Conservation (phyloP, 768 basidiomycete genomes). For the Leucocoprinus sp. region DNA sequence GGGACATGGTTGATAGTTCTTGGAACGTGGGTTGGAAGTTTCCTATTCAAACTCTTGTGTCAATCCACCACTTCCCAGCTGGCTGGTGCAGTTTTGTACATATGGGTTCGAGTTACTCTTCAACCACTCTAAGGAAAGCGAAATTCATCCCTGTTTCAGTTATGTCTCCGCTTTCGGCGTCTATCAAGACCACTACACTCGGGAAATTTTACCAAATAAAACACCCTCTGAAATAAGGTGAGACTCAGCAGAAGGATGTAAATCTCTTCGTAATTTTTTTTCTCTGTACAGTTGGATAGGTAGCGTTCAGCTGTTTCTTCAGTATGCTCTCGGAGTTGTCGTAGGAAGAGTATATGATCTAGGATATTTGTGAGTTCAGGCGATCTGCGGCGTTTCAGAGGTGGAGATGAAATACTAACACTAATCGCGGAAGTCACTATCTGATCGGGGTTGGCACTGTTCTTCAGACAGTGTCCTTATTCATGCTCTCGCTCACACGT, state of each 20-base stretch:
- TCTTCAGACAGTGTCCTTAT: slow-evolving; percentile 32
- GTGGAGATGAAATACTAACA: slow-evolving; percentile 7
- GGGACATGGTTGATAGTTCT: slow-evolving; percentile 36
- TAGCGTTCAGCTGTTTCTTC: slow-evolving; percentile 38
- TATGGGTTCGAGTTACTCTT: slow-evolving; percentile 26
- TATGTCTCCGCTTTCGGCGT: slow-evolving; percentile 38
- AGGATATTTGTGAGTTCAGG: slow-evolving; percentile 35
- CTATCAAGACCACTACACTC: slow-evolving; percentile 41
- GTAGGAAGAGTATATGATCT: slow-evolving; percentile 37
- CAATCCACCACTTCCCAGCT: slow-evolving; percentile 18
- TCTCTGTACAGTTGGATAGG: slow-evolving; percentile 37
- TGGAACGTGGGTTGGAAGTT: slow-evolving; percentile 30
- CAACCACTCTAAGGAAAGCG: neutral
- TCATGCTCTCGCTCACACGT: slow-evolving; percentile 36
- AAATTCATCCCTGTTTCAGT: slow-evolving; percentile 17
- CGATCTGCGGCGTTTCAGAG: slow-evolving; percentile 6
- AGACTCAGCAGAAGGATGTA: slow-evolving; percentile 3
- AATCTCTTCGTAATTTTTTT: slow-evolving; percentile 5
- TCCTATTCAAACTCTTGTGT: neutral
- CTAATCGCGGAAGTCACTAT: slow-evolving; percentile 21
- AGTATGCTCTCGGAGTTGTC: slow-evolving; percentile 31
- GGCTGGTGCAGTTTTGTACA: slow-evolving; percentile 38
- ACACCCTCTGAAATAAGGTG: slow-evolving; percentile 39
- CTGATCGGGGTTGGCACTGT: slow-evolving; percentile 27
- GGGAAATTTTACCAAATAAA: slow-evolving; percentile 27